Conservation (phyloP, 768 basidiomycete genomes). For the Termitomyces sp. region DNA sequence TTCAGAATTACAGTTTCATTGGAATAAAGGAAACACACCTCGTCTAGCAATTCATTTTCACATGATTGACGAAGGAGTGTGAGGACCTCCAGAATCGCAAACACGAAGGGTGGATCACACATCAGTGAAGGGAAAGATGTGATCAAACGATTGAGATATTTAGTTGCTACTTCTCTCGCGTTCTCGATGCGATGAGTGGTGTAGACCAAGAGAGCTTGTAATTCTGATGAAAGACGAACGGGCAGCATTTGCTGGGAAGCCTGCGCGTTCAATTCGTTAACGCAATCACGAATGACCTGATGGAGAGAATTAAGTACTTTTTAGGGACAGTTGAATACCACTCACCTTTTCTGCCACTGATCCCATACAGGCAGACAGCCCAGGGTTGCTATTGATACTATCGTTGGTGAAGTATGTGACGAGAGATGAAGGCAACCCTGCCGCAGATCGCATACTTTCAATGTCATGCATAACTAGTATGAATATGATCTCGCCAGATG, state of each 20-base stretch:
- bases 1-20: neutral
- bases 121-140: slow-evolving; percentile 92
- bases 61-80: slow-evolving; percentile 85
- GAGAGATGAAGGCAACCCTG: slow-evolving; percentile 77
- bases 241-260: slow-evolving; percentile 82
- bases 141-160: slow-evolving; percentile 81
- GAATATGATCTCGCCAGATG: slow-evolving; percentile 83
- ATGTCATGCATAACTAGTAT: slow-evolving; percentile 83
- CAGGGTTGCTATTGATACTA: slow-evolving; percentile 69
- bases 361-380: slow-evolving; percentile 76
- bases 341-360: slow-evolving; percentile 79
- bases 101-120: slow-evolving; percentile 86
- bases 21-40: slow-evolving; percentile 45
- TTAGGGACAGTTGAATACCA: neutral
- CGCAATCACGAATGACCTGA: slow-evolving; percentile 78
- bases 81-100: slow-evolving; percentile 85
- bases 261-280: slow-evolving; percentile 65
- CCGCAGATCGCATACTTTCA: slow-evolving; percentile 80
- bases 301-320: neutral
- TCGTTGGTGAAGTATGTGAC: slow-evolving; percentile 87
- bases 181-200: slow-evolving; percentile 83
- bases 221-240: slow-evolving; percentile 60
- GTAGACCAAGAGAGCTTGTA: slow-evolving; percentile 68
- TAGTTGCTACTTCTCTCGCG: slow-evolving; percentile 77
- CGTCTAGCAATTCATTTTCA: slow-evolving; percentile 88